These are phyloP conservation scores for Malus fusca DNA, from an alignment of 306 rosid genomes.

Conservation along the genomic window DNA sequence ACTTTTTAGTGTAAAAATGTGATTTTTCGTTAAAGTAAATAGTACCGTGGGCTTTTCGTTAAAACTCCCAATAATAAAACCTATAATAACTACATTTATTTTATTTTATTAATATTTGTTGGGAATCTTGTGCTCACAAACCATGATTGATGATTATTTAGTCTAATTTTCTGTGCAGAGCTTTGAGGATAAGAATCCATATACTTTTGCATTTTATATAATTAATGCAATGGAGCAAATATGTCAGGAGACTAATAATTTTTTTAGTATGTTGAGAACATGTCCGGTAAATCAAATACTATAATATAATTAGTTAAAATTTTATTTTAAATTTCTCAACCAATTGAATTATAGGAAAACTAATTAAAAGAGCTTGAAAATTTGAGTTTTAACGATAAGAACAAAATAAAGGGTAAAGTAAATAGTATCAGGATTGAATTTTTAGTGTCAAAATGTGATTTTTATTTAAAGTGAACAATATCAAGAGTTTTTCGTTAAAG, in stretches of 20 bases:
- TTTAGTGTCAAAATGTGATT: too few species aligned
- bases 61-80: too few species aligned
- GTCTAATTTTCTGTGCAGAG: not conserved
- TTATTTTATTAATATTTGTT: not conserved
- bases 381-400: fast-evolving
- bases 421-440: too few species aligned
- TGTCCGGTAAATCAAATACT: fast-evolving
- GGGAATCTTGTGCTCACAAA: not conserved
- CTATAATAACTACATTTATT: not conserved
- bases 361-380: fast-evolving
- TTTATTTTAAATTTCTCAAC: too few species aligned
- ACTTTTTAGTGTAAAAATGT: too few species aligned
- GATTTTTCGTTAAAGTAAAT: too few species aligned
- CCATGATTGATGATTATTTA: not conserved
- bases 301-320: too few species aligned
- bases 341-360: too few species aligned
- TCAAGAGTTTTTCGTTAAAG: too few species aligned
- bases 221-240: not conserved
- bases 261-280: fast-evolving
- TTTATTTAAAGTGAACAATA: too few species aligned
- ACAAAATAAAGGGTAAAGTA: too few species aligned
- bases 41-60: too few species aligned
- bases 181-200: not conserved
- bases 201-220: not conserved
- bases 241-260: not conserved